Evolutionary conservation across 1,284 basidiomycete species (phyloP).

Genomic region (Ceratorhiza oryzae-sativae): DNA sequence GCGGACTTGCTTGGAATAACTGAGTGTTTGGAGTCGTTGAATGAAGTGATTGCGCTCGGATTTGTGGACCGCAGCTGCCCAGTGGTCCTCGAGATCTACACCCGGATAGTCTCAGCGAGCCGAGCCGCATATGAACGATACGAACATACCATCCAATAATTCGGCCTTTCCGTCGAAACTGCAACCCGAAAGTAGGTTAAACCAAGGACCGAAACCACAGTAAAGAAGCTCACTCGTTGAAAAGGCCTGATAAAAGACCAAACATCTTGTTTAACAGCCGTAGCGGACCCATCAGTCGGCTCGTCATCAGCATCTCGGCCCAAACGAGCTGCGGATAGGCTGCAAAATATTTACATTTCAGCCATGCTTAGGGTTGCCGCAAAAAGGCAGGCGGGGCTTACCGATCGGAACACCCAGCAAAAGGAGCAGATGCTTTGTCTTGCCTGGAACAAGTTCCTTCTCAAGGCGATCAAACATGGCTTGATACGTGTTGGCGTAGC

Average conservation of each 20-base stretch:
- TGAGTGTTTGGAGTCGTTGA: slow-evolving; percentile 49
- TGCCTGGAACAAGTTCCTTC: slow-evolving; percentile 45
- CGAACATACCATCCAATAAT: slow-evolving; percentile 43
- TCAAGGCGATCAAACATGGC: slow-evolving; percentile 49
- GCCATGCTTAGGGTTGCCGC: slow-evolving; percentile 45
- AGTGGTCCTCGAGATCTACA: slow-evolving; percentile 52
- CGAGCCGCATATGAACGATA: slow-evolving; percentile 43
- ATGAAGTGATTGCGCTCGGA: slow-evolving; percentile 56
- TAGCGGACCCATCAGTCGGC: slow-evolving; percentile 41
- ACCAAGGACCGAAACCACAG: background rate
- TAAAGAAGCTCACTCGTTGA: slow-evolving; percentile 21
- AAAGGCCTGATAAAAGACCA: slow-evolving; percentile 38
- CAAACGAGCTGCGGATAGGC: slow-evolving; percentile 46
- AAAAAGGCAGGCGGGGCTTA: background rate
- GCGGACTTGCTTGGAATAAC: slow-evolving; percentile 47
- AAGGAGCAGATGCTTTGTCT: slow-evolving; percentile 49
- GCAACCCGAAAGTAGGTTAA: too few relatives aligned
- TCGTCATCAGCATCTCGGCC: slow-evolving; percentile 45
- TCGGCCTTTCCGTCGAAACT: slow-evolving; percentile 33
- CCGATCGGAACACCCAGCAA: slow-evolving; percentile 50
- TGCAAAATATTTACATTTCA: background rate
- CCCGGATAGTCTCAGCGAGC: slow-evolving; percentile 40
- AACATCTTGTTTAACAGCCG: slow-evolving; percentile 43
- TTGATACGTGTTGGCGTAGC: slow-evolving; percentile 50
- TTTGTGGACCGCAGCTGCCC: slow-evolving; percentile 51